Base-by-base conservation (phyloP, 306 rosid genomes). In the Vigna nakashimae region DNA sequence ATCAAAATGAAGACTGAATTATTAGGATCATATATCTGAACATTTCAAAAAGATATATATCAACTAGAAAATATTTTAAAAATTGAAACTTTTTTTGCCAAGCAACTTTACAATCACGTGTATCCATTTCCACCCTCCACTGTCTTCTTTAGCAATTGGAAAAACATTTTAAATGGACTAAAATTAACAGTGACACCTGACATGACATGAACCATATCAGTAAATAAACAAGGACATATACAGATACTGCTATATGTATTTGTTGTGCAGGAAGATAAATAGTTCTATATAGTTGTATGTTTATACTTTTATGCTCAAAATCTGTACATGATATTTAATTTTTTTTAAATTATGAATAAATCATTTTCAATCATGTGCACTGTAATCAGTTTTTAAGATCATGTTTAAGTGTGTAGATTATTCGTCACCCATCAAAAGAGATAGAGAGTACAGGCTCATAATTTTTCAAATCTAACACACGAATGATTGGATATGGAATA, bases 401-500 rank as follows among this genome's bases (percentile, higher is more conserved):
- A 42, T 42, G 46, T 42, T 42, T 42, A 9, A 2, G 46, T 2
- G 46, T 9, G 46, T 42, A 9, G 9, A 8, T 42, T 42, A 42
- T 42, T 42, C 46, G 46, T 42, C 46, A 42, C 12, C 46, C 12
- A 42, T 42, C 1, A 2, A 9, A 8, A 42, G 13, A 45, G 50
- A 45, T 2, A 45, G 15, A 43, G 49, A 45, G 50, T 12, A 45
- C 15, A 45, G 5, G 5, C 15, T 45, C 15, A 45, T 52, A 52
- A 52, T 55, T 9, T 18, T 56, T 56, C 86, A 80, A 65, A 59
- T 59, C 79, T 75, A 52, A 57, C 79, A 63, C 38, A 49, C 84
- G 51, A 83, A 86, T 86, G 80, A 90, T 88, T 76, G 76, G 82
- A 63, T 81, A 26, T 46, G 1, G 32, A 67, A 66, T 67, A 22